phyloP scores from a whole-genome alignment of 768 basidiomycete species.

The Asterophora lycoperdoides region DNA sequence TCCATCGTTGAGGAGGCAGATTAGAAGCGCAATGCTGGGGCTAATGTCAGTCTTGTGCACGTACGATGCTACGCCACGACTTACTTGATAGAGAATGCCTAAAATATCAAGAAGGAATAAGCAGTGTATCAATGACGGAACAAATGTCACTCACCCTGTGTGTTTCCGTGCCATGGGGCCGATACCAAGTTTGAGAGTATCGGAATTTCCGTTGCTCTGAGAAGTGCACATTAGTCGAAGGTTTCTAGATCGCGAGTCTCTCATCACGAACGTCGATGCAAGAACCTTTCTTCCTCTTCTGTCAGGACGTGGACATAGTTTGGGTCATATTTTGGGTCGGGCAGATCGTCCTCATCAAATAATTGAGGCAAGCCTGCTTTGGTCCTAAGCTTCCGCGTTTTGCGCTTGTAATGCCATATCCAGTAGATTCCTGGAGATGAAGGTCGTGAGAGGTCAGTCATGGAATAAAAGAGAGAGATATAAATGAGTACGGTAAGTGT shows the following conservation, averaged over 20 bases:
- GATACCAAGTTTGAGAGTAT: constrained; percentile 79
- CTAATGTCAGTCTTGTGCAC: constrained; percentile 1
- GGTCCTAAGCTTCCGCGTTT: constrained; percentile 52
- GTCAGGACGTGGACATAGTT: constrained; percentile 71
- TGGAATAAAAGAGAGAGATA: constrained; percentile 1
- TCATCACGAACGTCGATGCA: constrained; percentile 54
- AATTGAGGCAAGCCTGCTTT: constrained; percentile 64
- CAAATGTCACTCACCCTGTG: constrained; percentile 49
- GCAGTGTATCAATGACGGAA: background rate
- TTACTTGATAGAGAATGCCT: constrained; percentile 72
- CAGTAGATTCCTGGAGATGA: constrained; percentile 52
- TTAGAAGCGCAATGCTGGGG: constrained; percentile 60
- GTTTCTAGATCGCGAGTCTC: background rate
- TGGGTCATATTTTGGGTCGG: constrained; percentile 69
- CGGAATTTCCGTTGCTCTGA: constrained; percentile 67
- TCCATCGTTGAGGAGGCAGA: constrained; percentile 67
- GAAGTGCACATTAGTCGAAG: constrained; percentile 6
- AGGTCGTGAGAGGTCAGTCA: background rate
- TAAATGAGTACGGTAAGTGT: constrained; percentile 61
- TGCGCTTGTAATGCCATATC: constrained; percentile 71
- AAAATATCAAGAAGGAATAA: constrained; percentile 6
- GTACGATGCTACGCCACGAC: constrained; percentile 10
- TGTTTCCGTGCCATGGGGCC: constrained; percentile 79
- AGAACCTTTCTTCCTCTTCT: constrained; percentile 56
- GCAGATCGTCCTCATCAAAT: constrained; percentile 73